Evolutionary conservation across 345 rosid genomes (phyloP), one percentile per base, ranked within the genome.

Genomic region (Durio zibethinus): DNA sequence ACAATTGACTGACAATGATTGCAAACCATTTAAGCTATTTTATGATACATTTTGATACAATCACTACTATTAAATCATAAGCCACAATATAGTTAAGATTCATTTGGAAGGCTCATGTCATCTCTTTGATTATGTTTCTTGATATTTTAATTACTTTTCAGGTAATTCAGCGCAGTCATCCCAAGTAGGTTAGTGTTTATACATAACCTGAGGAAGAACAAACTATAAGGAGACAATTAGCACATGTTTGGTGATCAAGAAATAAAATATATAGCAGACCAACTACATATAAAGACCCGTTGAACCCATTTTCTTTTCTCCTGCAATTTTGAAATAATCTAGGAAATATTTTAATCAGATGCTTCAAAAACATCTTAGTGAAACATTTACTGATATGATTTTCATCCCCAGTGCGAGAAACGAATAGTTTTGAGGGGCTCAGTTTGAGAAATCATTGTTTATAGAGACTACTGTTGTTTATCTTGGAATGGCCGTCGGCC

Each of bases 231-330:
- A 71, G 75, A 71, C 75, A 71, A 33, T 29, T 1, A 48, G 57
- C 75, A 71, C 75, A 50, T 71, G 75, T 71, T 71, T 48, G 60
- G 60, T 29, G 73, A 42, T 43, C 73, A 68, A 68, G 14, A 25
- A 68, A 43, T 68, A 68, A 68, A 68, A 68, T 68, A 68, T 43
- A 12, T 11, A 4, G 5, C 7, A 20, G 69, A 64, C 47, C 47
- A 36, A 64, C 25, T 35, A 64, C 29, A 64, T 64, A 9, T 65
- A 36, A 36, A 9, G 43, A 64, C 3, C 47, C 10, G 7, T 20
- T 65, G 25, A 29, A 65, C 70, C 15, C 23, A 2, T 60, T 60
- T 36, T 2, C 5, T 36, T 36, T 36, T 36, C 5, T 1, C 5
- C 38, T 3, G 38, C 38, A 2, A 36, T 5, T 36, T 5, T 36